Evolutionary conservation across 2,329 filamentous ascomycete species (phyloP).

Genomic region (Exophiala sp.): DNA sequence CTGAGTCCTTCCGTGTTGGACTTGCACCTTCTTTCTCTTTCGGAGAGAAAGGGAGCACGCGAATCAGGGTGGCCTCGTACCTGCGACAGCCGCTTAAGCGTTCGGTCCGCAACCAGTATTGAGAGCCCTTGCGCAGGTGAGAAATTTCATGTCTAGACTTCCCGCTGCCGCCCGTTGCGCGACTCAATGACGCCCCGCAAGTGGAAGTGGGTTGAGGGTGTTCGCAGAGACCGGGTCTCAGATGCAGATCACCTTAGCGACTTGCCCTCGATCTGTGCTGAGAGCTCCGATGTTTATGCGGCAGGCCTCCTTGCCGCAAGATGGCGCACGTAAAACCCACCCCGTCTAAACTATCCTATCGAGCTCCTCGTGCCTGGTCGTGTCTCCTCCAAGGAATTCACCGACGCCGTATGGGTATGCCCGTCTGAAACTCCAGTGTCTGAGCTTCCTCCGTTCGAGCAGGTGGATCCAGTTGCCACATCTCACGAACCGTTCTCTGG

Average conservation of each 20-base stretch:
- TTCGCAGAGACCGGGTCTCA: constrained; percentile 1
- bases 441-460: constrained; percentile 10
- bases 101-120: constrained; percentile 8
- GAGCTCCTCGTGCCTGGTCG: constrained; percentile 16
- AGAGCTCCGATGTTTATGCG: constrained; percentile 4
- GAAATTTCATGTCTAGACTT: constrained; percentile 13
- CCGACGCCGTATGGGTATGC: constrained; percentile 8
- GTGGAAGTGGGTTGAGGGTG: not conserved
- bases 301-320: constrained; percentile 19
- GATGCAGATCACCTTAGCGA: constrained; percentile 6
- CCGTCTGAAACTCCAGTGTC: constrained; percentile 16
- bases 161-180: constrained; percentile 8
- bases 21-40: too few relatives aligned
- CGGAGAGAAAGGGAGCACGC: not conserved
- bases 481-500: constrained; percentile 16
- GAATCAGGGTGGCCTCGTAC: not conserved
- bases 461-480: constrained; percentile 13
- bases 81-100: not conserved
- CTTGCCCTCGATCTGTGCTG: constrained; percentile 11
- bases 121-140: constrained; percentile 10
- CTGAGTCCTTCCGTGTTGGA: too few relatives aligned
- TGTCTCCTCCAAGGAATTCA: constrained; percentile 23
- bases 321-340: constrained; percentile 10
- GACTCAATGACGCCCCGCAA: constrained; percentile 8
- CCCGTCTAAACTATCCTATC: constrained; percentile 11